A percentile compares a stretch with the other conserved stretches of the same genome.
These are phyloP conservation scores for Eimeria falciformis DNA, from an alignment of 169 alveolate genomes.

Conservation along the genomic window DNA sequence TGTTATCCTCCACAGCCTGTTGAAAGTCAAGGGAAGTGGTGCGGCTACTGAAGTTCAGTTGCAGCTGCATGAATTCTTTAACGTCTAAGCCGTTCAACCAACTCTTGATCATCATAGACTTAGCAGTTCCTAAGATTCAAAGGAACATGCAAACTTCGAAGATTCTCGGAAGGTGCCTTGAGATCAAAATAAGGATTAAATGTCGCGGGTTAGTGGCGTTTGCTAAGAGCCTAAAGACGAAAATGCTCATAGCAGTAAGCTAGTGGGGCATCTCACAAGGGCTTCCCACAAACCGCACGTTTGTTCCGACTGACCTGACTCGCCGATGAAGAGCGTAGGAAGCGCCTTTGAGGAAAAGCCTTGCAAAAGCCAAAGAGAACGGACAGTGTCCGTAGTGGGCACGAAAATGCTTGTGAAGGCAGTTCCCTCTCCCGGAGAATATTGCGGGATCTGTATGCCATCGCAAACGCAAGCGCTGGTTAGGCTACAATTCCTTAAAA, in stretches of 20 bases:
- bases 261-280: no score
- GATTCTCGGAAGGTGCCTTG: no score
- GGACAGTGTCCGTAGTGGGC: slow-evolving; percentile 95
- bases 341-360: slow-evolving; percentile 86
- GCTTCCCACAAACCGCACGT: neutral
- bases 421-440: slow-evolving; percentile 87
- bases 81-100: slow-evolving; percentile 86
- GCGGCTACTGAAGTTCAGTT: slow-evolving; percentile 94
- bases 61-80: slow-evolving; percentile 84
- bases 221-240: no score
- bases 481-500: no score
- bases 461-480: neutral
- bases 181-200: no score
- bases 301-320: slow-evolving; percentile 83
- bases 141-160: no score
- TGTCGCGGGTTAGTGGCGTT: no score
- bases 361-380: slow-evolving; percentile 90
- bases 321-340: slow-evolving; percentile 95
- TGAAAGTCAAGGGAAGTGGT: slow-evolving; percentile 92
- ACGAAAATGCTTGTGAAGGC: slow-evolving; percentile 94
- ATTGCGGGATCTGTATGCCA: slow-evolving; percentile 50
- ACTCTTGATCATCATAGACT: slow-evolving; percentile 90
- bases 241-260: no score
- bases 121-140: slow-evolving; percentile 95
- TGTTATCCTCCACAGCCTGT: slow-evolving; percentile 91